Evolutionary conservation across 768 basidiomycete species (phyloP).

Genomic region (Rhodotorula paludigena): DNA sequence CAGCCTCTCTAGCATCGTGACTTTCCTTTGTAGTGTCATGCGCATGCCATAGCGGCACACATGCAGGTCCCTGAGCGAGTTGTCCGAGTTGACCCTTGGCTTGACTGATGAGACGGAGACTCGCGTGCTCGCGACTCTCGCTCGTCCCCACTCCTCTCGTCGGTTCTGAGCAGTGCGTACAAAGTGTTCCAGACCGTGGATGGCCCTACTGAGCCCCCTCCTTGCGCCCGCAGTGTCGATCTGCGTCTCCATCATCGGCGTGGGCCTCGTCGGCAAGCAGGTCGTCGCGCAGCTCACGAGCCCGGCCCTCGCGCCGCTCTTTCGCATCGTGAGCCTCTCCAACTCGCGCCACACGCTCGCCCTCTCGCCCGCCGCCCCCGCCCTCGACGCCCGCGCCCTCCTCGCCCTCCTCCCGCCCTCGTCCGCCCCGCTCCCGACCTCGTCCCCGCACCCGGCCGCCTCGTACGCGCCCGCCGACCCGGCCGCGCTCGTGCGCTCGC

Average conservation of each 20-base stretch:
- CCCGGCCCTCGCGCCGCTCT: constrained; percentile 52
- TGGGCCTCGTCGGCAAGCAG: constrained; percentile 82
- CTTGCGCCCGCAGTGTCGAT: background rate
- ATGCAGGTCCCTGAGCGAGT: too few species aligned
- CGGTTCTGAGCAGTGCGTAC: too few species aligned
- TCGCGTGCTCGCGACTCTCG: too few species aligned
- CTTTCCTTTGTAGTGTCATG: too few species aligned
- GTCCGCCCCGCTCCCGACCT: constrained; percentile 42
- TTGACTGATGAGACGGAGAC: too few species aligned
- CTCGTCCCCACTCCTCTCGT: too few species aligned
- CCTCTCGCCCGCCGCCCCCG: constrained; percentile 40
- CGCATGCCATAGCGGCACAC: too few species aligned
- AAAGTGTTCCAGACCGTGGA: too few species aligned
- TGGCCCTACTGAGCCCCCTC: too few species aligned
- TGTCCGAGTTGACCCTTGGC: too few species aligned
- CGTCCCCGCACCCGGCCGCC: constrained; percentile 42
- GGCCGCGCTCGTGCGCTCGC: constrained; percentile 29
- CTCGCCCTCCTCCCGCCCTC: constrained; percentile 41
- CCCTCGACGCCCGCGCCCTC: constrained; percentile 33
- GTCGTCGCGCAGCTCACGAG: constrained; percentile 75
- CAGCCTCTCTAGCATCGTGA: too few species aligned
- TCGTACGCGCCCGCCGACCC: constrained; percentile 33
- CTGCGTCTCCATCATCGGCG: constrained; percentile 76
- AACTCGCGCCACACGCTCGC: constrained; percentile 49
- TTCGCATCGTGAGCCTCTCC: constrained; percentile 49